These are phyloP conservation scores for Aulographum hederae DNA, from an alignment of 2,329 filamentous ascomycete genomes.

Conservation along the genomic window DNA sequence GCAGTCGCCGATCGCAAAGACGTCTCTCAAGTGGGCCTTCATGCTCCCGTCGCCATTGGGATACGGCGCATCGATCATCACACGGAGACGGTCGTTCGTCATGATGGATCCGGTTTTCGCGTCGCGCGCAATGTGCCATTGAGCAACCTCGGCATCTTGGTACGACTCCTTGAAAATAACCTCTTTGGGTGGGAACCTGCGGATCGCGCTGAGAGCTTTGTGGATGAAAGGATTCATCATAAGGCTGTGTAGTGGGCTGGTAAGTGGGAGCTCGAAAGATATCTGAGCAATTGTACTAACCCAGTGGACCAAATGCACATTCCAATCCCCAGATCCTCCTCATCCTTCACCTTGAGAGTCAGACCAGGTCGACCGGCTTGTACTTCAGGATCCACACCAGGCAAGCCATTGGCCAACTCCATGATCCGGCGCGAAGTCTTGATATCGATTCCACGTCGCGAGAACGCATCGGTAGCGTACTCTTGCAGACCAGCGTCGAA, in stretches of 20 bases:
- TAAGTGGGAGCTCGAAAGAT: neutral
- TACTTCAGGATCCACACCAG: constrained; percentile 15
- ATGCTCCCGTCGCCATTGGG: constrained; percentile 25
- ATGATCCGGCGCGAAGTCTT: constrained; percentile 54
- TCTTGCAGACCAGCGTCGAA: constrained; percentile 52
- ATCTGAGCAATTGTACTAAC: constrained; percentile 14
- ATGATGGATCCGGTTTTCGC: constrained; percentile 42
- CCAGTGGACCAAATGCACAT: constrained; percentile 49
- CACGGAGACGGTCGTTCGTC: constrained; percentile 44
- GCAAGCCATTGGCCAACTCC: constrained; percentile 31
- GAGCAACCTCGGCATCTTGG: constrained; percentile 1
- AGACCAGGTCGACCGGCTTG: constrained; percentile 13
- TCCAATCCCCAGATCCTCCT: constrained; percentile 44
- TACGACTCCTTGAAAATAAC: constrained; percentile 13
- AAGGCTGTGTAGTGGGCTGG: constrained; percentile 34
- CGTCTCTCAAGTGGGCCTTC: constrained; percentile 26
- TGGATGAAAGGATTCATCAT: constrained; percentile 62
- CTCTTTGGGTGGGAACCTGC: constrained; percentile 4
- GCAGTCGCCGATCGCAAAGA: constrained; percentile 57
- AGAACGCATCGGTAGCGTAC: constrained; percentile 54
- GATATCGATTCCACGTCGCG: constrained; percentile 47
- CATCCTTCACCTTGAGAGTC: constrained; percentile 46
- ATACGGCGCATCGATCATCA: constrained; percentile 26
- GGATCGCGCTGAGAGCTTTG: constrained; percentile 28
- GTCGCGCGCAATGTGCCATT: constrained; percentile 35